Conservation (phyloP, 108 stramenopile genomes). For the Fragilaria radians region DNA sequence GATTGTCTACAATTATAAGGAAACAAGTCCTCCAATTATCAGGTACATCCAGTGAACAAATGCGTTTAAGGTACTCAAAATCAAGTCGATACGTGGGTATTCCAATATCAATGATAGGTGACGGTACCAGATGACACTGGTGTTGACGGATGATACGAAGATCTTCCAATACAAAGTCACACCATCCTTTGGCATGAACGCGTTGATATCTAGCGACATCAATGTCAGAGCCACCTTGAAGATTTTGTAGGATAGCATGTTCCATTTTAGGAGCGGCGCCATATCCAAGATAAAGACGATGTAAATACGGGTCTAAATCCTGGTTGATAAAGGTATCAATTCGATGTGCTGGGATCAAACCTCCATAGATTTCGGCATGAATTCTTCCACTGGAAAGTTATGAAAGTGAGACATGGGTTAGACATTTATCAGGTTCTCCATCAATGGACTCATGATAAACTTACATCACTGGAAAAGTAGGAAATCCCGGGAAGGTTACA, state of each 20-base stretch:
- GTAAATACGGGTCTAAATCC: constrained; percentile 45
- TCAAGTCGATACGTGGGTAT: constrained; percentile 46
- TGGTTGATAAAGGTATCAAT: constrained; percentile 33
- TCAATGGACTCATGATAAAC: not conserved
- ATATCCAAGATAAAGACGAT: constrained; percentile 30
- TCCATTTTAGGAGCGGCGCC: constrained; percentile 21
- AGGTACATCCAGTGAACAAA: constrained; percentile 31
- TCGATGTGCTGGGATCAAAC: constrained; percentile 36
- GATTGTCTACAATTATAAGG: constrained; percentile 48
- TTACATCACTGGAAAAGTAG: constrained; percentile 40
- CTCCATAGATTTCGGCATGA: constrained; percentile 33
- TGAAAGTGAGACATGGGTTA: not conserved
- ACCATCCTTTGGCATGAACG: constrained; percentile 26
- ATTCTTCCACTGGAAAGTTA: constrained; percentile 8
- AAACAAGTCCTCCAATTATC: constrained; percentile 13
- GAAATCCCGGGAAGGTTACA: constrained; percentile 43
- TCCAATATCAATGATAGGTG: constrained; percentile 38
- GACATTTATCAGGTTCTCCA: not conserved
- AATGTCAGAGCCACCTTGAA: constrained; percentile 20
- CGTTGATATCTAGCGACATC: constrained; percentile 29
- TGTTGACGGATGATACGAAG: constrained; percentile 4
- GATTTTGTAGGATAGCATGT: constrained; percentile 24
- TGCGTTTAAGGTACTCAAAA: constrained; percentile 23
- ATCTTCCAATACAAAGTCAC: constrained; percentile 28
- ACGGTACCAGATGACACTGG: constrained; percentile 3